A percentile compares a stretch with the other conserved stretches of the same genome.
These are phyloP conservation scores for Exophiala viscosa DNA, from an alignment of 2,329 filamentous ascomycete genomes.

Conservation along the genomic window DNA sequence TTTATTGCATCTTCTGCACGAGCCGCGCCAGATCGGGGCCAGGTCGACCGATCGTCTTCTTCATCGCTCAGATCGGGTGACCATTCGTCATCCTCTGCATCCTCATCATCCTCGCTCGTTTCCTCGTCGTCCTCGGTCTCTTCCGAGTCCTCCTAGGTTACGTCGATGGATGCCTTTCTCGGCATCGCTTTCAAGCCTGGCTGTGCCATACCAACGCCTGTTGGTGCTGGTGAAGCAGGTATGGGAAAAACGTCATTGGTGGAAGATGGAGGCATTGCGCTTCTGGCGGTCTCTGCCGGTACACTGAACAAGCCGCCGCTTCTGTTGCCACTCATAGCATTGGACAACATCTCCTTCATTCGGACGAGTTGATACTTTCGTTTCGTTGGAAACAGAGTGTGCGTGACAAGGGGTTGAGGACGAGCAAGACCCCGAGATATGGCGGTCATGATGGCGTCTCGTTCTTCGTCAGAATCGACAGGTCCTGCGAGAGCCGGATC, in stretches of 20 bases:
- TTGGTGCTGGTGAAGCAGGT: constrained; percentile 18
- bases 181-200: constrained; percentile 16
- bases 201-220: constrained; percentile 17
- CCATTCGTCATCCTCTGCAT: not conserved
- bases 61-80: not conserved
- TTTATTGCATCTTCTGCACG: not conserved
- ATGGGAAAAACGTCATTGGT: constrained; percentile 23
- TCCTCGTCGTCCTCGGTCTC: not conserved
- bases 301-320: constrained; percentile 44
- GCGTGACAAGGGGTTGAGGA: constrained; percentile 71
- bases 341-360: constrained; percentile 61
- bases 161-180: constrained; percentile 24
- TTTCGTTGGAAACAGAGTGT: constrained; percentile 49
- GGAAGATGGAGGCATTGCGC: constrained; percentile 18
- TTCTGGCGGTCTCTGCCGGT: constrained; percentile 21
- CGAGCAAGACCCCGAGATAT: constrained; percentile 60
- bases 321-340: constrained; percentile 52
- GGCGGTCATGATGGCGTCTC: constrained; percentile 79
- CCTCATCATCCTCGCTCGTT: not conserved
- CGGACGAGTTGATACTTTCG: constrained; percentile 60
- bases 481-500: constrained; percentile 50
- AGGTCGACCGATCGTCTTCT: not conserved
- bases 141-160: constrained; percentile 7
- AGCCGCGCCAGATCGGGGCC: not conserved
- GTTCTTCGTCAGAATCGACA: constrained; percentile 93